Evolutionary conservation across 495 filamentous ascomycete genomes (phyloP).

Genomic region (Apodospora peruviana): DNA sequence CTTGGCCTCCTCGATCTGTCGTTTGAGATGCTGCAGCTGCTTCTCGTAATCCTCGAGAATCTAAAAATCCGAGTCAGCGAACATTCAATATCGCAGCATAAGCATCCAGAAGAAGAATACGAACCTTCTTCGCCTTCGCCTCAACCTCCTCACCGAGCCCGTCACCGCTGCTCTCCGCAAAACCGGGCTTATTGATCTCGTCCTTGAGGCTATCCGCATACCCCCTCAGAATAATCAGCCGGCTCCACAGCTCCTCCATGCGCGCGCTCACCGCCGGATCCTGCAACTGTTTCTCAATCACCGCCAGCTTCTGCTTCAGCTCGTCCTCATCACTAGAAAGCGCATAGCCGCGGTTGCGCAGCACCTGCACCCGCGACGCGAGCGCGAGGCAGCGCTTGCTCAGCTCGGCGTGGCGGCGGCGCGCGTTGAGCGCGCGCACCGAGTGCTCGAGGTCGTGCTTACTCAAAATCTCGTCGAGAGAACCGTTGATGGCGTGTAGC

Average conservation of each 20-base stretch:
- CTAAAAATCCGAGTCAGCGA: conserved; percentile 36
- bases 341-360: conserved; percentile 88
- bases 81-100: conserved; percentile 6
- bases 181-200: conserved; percentile 65
- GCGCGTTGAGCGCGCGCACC: conserved; percentile 72
- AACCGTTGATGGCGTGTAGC: conserved; percentile 89
- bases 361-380: conserved; percentile 84
- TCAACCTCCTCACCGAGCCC: conserved; percentile 70
- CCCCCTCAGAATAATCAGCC: conserved; percentile 80
- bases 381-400: conserved; percentile 77
- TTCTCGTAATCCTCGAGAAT: conserved; percentile 85
- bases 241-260: conserved; percentile 93
- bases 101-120: conserved; percentile 14
- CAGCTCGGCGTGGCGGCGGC: conserved; percentile 72
- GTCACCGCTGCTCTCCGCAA: conserved; percentile 37
- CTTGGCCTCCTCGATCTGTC: conserved; percentile 70
- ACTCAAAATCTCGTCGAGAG: conserved; percentile 69
- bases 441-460: conserved; percentile 78
- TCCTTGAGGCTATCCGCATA: conserved; percentile 70
- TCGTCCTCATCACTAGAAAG: conserved; percentile 88
- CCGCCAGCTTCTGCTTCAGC: conserved; percentile 74
- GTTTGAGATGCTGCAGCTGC: conserved; percentile 79
- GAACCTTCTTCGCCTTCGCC: conserved; percentile 79
- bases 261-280: conserved; percentile 81
- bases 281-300: conserved; percentile 67